Base-by-base conservation (phyloP, 306 rosid species). In the Cicer pinnatifidum region DNA sequence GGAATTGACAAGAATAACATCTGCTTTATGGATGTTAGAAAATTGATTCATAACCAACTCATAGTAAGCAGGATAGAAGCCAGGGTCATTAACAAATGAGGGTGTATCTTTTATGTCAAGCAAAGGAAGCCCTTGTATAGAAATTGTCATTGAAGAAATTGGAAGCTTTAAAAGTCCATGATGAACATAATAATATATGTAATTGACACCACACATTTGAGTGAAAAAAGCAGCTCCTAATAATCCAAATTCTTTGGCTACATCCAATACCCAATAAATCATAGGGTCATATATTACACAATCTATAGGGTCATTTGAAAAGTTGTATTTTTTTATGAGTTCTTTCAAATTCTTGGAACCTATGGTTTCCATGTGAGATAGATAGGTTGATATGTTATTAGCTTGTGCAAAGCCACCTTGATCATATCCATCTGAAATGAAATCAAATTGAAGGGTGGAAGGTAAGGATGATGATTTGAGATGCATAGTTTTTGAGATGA, bases 381-480 rank as follows among this genome's bases (percentile, higher is more conserved):
- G 41, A 59, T 87, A 89, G 51, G 77, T 84, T 19, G 52, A 47
- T 58, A 85, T 67, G 58, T 54, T 69, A 0, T 46, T 75, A 11
- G 82, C 86, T 37, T 59, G 75, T 37, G 71, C 17, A 33, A 85
- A 91, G 11, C 94, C 97, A 12, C 79, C 94, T 1, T 83, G 59
- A 39, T 91, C 94, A 60, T 35, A 87, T 7, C 97, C 90, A 19
- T 91, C 94, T 2, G 97, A 91, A 6, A 89, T 87, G 67, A 84
- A 71, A 19, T 87, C 97, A 52, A 87, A 74, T 8, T 84, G 69
- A 77, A 88, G 23, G 40, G 69, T 58, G 11, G 7, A 35, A 0
- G 70, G 74, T 3, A 76, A 56, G 66, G 82, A 40, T 47, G 82
- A 60, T 11, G 87, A 48, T 41, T 73, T 59, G n/a, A 80, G 85